Percentiles rank a stretch among this genome's conserved stretches.
Conservation (phyloP, 139 green algal genomes). For the Auxenochlorella protothecoides region DNA sequence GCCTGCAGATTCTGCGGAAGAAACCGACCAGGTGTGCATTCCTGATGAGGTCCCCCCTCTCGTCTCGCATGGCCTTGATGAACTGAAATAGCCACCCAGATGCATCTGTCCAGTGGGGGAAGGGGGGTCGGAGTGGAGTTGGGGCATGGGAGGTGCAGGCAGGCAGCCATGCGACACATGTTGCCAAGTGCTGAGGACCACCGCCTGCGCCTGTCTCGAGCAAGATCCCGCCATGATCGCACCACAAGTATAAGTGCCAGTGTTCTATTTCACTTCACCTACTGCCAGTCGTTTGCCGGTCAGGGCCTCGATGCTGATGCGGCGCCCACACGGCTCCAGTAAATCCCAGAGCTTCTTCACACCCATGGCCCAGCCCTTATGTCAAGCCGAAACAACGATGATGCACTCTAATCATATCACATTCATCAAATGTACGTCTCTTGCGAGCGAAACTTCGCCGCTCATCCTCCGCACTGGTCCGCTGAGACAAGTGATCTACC, state of each 20-base stretch:
- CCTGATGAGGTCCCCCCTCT: conserved; percentile 77
- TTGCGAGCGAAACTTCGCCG: too few species aligned
- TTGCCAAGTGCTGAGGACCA: too few species aligned
- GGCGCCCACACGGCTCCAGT: conserved; percentile 73
- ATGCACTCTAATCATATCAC: too few species aligned
- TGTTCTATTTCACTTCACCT: conserved; percentile 31
- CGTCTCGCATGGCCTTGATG: conserved; percentile 90
- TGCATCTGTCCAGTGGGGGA: conserved; percentile 55
- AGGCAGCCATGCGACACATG: not conserved
- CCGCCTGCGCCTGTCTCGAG: too few species aligned
- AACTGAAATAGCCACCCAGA: conserved; percentile 97
- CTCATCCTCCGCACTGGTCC: too few species aligned
- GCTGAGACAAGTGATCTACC: too few species aligned
- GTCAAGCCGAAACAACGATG: too few species aligned
- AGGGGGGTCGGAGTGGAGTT: not conserved
- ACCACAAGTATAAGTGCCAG: not conserved
- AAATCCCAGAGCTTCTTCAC: conserved; percentile 75
- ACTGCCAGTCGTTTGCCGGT: conserved; percentile 72
- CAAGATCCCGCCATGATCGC: too few species aligned
- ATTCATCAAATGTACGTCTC: too few species aligned
- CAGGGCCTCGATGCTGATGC: conserved; percentile 76
- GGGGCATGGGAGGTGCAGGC: not conserved
- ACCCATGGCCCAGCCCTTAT: conserved; percentile 42
- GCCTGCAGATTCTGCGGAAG: conserved; percentile 87
- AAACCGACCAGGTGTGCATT: conserved; percentile 96